These are phyloP conservation scores for Kwoniella pini DNA, from an alignment of 768 basidiomycete species.

Conservation along the genomic window DNA sequence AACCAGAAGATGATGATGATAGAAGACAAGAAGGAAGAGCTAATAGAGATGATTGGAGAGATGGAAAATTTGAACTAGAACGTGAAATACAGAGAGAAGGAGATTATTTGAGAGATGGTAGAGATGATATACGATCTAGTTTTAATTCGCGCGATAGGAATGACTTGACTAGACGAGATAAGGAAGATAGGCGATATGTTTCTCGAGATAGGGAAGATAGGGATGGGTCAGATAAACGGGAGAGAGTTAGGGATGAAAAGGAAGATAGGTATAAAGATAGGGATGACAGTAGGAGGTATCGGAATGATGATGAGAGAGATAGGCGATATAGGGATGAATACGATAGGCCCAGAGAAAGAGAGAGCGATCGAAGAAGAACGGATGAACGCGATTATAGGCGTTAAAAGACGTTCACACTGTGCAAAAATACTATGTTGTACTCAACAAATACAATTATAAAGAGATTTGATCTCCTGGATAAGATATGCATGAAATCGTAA, in stretches of 20 bases:
- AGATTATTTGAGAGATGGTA: slow-evolving; percentile 10
- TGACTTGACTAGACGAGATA: too few relatives aligned
- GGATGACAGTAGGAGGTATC: background rate
- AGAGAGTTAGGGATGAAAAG: background rate
- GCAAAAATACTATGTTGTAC: too few relatives aligned
- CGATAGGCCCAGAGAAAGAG: background rate
- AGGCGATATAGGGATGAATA: slow-evolving; percentile 1
- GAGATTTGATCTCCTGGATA: too few relatives aligned
- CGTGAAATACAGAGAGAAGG: slow-evolving; percentile 19
- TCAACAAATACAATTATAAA: too few relatives aligned
- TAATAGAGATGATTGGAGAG: slow-evolving; percentile 35
- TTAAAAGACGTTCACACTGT: background rate
- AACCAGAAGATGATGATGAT: slow-evolving; percentile 8
- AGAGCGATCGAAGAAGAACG: background rate
- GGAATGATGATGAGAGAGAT: slow-evolving; percentile 5
- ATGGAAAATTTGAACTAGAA: slow-evolving; percentile 33
- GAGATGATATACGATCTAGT: background rate
- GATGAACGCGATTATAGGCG: slow-evolving; percentile 13
- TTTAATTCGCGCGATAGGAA: too few relatives aligned
- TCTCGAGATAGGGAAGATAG: background rate
- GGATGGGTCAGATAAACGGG: background rate
- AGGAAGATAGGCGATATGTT: background rate
- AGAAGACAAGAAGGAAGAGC: slow-evolving; percentile 18
- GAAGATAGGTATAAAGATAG: slow-evolving; percentile 7
- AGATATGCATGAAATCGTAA: background rate